These are phyloP conservation scores for Pleurotus sapidus DNA, from an alignment of 768 basidiomycete species.

Conservation along the genomic window DNA sequence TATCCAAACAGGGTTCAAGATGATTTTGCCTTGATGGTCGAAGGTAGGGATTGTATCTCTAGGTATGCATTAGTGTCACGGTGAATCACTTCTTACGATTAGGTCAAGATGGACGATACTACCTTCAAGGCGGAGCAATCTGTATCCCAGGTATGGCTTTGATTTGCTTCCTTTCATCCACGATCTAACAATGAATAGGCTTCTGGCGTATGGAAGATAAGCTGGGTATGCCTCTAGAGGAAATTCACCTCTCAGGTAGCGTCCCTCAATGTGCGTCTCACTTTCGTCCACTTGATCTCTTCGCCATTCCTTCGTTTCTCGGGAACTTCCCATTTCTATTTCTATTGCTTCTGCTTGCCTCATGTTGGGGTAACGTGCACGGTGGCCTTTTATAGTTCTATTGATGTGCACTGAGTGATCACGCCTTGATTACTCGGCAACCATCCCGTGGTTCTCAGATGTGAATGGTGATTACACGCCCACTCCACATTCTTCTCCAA, in stretches of 20 bases:
- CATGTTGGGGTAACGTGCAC: neutral
- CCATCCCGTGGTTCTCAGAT: neutral
- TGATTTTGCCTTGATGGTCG: constrained; percentile 58
- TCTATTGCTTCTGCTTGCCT: neutral
- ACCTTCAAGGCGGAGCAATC: constrained; percentile 74
- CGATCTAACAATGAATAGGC: constrained; percentile 35
- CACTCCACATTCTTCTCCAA: constrained; percentile 1
- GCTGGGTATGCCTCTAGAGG: constrained; percentile 67
- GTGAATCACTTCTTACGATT: constrained; percentile 8
- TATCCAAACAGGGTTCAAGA: constrained; percentile 44
- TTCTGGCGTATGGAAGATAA: constrained; percentile 79
- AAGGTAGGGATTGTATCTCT: constrained; percentile 33
- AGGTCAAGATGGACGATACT: constrained; percentile 68
- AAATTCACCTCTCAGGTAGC: constrained; percentile 67
- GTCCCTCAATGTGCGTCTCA: constrained; percentile 65
- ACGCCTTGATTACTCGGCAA: neutral
- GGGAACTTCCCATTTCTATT: neutral
- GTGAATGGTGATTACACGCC: neutral
- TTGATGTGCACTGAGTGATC: constrained; percentile 1
- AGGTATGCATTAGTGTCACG: neutral
- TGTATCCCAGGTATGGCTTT: constrained; percentile 51
- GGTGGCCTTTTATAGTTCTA: neutral
- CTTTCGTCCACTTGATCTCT: neutral
- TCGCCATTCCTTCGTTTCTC: neutral
- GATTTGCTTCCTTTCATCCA: constrained; percentile 6